phyloP scores from a whole-genome alignment of 2,329 filamentous ascomycete species.

The Plectosphaerella sp. region DNA sequence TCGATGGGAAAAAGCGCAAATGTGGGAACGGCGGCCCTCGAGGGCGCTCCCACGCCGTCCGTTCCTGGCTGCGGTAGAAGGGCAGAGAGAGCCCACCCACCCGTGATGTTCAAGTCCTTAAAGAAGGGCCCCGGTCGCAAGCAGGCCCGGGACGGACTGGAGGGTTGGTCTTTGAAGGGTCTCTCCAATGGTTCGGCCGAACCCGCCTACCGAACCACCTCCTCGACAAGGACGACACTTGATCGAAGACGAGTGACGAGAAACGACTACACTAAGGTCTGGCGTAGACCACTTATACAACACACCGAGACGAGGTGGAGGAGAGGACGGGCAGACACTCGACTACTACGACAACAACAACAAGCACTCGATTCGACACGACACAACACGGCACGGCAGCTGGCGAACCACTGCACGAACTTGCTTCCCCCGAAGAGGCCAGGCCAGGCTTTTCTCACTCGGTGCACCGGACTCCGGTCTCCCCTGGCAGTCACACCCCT shows the following conservation, averaged over 20 bases:
- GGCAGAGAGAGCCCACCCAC: too few relatives aligned
- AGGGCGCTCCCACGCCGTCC: too few relatives aligned
- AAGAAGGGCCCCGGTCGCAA: not conserved
- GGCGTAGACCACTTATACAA: not conserved
- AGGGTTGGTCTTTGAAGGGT: not conserved
- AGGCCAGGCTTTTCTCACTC: not conserved
- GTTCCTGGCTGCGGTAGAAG: too few relatives aligned
- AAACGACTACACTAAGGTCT: not conserved
- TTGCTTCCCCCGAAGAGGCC: too few relatives aligned
- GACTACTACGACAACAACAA: not conserved
- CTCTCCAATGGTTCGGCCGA: constrained; percentile 2
- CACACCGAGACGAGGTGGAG: not conserved
- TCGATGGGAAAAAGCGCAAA: too few relatives aligned
- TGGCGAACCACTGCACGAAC: not conserved
- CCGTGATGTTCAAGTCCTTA: not conserved
- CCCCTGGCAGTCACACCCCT: not conserved
- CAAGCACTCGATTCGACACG: too few relatives aligned
- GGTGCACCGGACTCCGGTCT: not conserved
- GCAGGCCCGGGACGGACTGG: not conserved
- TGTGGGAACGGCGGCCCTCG: too few relatives aligned
- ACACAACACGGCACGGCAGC: not conserved
- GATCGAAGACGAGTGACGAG: too few relatives aligned
- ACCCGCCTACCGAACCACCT: not conserved
- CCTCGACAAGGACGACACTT: not conserved
- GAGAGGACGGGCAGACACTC: not conserved